Percentiles rank a stretch among this genome's conserved stretches.
These are phyloP conservation scores for Corylus americana DNA, from an alignment of 306 rosid genomes.

Conservation along the genomic window DNA sequence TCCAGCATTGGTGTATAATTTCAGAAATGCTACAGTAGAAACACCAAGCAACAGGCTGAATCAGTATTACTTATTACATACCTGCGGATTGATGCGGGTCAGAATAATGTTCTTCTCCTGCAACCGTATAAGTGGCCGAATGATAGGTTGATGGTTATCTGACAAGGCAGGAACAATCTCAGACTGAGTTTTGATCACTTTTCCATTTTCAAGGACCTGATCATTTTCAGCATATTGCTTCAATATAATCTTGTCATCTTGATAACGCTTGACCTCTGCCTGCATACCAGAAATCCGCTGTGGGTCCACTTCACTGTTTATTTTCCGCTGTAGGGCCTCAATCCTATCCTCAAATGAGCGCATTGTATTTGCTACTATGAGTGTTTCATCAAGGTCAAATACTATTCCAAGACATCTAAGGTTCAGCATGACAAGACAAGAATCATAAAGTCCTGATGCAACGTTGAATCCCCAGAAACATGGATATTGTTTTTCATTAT, in stretches of 20 bases:
- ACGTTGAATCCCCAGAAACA: conserved; percentile 94
- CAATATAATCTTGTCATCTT: conserved; percentile 79
- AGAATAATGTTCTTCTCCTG: conserved; percentile 86
- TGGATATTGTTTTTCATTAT: conserved; percentile 53
- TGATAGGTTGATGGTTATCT: conserved; percentile 69
- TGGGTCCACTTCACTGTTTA: conserved; percentile 73
- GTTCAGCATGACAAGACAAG: conserved; percentile 88
- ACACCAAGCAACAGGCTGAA: conserved; percentile 16
- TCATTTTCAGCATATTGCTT: conserved; percentile 96
- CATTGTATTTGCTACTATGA: conserved; percentile 96
- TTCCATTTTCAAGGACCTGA: conserved; percentile 88
- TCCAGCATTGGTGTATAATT: conserved; percentile 15
- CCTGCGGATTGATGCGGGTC: conserved; percentile 99
- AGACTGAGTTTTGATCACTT: conserved; percentile 75
- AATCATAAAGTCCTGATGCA: conserved; percentile 74
- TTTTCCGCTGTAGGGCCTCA: conserved; percentile 89
- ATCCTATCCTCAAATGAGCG: conserved; percentile 98
- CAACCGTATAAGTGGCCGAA: conserved; percentile 84
- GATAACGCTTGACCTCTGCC: conserved; percentile 88
- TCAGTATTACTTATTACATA: conserved; percentile 28
- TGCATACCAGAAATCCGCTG: conserved; percentile 83
- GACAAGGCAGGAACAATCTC: conserved; percentile 90
- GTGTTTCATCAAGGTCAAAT: conserved; percentile 98
- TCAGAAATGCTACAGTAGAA: conserved; percentile 7
- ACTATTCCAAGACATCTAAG: conserved; percentile 98